Base-by-base conservation (phyloP, 2,329 filamentous ascomycete genomes). In the Hypocrella siamensis region DNA sequence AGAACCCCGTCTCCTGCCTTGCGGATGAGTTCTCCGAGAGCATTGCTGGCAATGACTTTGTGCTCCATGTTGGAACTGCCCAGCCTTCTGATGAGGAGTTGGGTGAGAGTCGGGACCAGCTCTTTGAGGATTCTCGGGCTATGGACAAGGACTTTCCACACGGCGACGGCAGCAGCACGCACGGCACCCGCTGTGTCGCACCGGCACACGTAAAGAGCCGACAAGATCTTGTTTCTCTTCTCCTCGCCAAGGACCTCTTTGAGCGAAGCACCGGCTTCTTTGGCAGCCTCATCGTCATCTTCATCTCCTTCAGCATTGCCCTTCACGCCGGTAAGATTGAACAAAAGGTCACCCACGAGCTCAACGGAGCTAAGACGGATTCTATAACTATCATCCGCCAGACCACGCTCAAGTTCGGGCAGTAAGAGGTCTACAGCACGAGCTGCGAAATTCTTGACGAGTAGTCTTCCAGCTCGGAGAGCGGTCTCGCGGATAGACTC, bases 341-440 rank as follows among this genome's bases (percentile, higher is more conserved):
- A 98, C 17, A 98, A 70, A 30, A 98, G 66, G 49, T 98, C 92
- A 44, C 90, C 90, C 35, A 98, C 88, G 39, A 98, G 68, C 59
- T 98, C 90, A 37, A 98, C 90, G 30, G 92, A 98, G 55, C 88
- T 96, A 52, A 98, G 79, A 64, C 90, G 82, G 47, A 98, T 98
- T 46, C 90, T 83, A 57, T 96, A 90, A 58, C 75, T 98, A 55
- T 96, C 84, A 53, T 98, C 88, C n/a, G 86, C 88, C 41, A 98
- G 69, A 51, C 90, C 90, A 43, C 90, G 80, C 59, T 98, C 90
- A 39, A 98, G 70, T 53, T 98, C 90, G 6, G 90, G 90, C 35
- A 98, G 67, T 14, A 98, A 66, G 14, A 98, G 70, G 49, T 98
- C 92, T 31, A 98, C 92, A 24, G 90, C 83, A 48, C 86, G 82